These are phyloP conservation scores for Mikania micrantha DNA, from an alignment of 129 eudicot genomes.

Conservation along the genomic window DNA sequence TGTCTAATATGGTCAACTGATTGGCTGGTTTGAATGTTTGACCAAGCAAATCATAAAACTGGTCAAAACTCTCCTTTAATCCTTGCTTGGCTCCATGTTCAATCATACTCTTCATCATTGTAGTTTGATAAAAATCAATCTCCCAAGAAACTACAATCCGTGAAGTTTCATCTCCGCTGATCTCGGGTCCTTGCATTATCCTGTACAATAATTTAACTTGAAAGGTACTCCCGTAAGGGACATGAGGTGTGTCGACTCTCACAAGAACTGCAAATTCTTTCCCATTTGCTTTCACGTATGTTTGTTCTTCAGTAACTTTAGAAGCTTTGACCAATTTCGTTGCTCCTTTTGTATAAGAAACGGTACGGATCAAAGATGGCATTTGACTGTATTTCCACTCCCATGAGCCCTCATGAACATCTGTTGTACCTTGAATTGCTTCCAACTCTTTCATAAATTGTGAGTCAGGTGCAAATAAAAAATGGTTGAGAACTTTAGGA, in stretches of 20 bases:
- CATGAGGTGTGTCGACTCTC: constrained; percentile 76
- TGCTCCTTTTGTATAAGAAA: constrained; percentile 66
- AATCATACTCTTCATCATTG: constrained; percentile 91
- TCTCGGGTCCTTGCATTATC: constrained; percentile 46
- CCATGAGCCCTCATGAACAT: constrained; percentile 80
- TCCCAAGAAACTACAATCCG: constrained; percentile 68
- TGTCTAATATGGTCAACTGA: constrained; percentile 33
- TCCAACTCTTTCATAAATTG: constrained; percentile 52
- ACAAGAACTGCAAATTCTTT: constrained; percentile 60
- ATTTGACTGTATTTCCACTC: constrained; percentile 43
- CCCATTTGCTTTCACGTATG: constrained; percentile 59
- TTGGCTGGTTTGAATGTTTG: constrained; percentile 32
- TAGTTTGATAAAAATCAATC: constrained; percentile 55
- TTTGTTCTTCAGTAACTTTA: constrained; percentile 82
- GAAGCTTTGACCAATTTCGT: constrained; percentile 71
- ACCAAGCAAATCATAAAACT: constrained; percentile 51
- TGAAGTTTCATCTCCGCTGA: constrained; percentile 55
- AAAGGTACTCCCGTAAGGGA: constrained; percentile 77
- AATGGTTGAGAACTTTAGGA: constrained; percentile 61
- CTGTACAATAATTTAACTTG: constrained; percentile 66
- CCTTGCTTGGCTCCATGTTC: constrained; percentile 91
- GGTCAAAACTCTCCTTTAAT: constrained; percentile 76
- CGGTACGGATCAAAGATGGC: constrained; percentile 44
- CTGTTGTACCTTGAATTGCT: constrained; percentile 57
- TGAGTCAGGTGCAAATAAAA: constrained; percentile 61